Base-by-base conservation (phyloP, 305 asterid species). In the Fraxinus platypoda region DNA sequence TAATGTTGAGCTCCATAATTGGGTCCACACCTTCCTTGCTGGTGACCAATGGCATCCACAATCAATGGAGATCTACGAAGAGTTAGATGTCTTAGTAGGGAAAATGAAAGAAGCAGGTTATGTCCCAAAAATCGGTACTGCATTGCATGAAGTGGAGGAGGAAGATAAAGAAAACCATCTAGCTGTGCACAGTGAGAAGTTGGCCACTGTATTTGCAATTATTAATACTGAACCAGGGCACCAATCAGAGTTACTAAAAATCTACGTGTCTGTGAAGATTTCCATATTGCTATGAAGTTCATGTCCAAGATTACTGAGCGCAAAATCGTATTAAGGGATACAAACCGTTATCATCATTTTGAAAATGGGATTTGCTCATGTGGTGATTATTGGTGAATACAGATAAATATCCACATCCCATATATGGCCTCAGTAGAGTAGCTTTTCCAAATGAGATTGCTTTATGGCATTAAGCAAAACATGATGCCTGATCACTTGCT, bases 141-240 rank as follows among this genome's bases (percentile, higher is more conserved):
- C 99, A 7, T 86, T 95, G 84, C 97, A 94, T 28, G 97, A 94
- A 26, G 92, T 95, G 70, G 99, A 94, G 94, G 97, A 92, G 87
- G 97, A 95, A 84, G 98, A 93, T 77, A 95, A 94, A 52, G 97
- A 92, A 81, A 91, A 94, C 80, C 99, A 91, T 83, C 78, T 95
- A n/a, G 90, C 80, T 4, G 92, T 92, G 35, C 98, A 92, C 30
- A 92, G 97, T 25, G 97, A 94, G 90, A 94, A 95, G 87, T 76
- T 95, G 89, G 99, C 98, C 7, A 88, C 92, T 78, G 98, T 88
- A 2, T 95, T 93, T 81, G 95, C 95, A 4, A 84, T 93, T 21
- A 89, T 94, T 57, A 95, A 89, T 75, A 92, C 87, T 82, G 46
- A 84, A 81, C 88, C 91, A 2, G 87, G 90, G 83, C 78, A 15